Evolutionary conservation across 2,329 filamentous ascomycete genomes (phyloP), one percentile per base, ranked within the genome.

Genomic region (Apiospora sp.): DNA sequence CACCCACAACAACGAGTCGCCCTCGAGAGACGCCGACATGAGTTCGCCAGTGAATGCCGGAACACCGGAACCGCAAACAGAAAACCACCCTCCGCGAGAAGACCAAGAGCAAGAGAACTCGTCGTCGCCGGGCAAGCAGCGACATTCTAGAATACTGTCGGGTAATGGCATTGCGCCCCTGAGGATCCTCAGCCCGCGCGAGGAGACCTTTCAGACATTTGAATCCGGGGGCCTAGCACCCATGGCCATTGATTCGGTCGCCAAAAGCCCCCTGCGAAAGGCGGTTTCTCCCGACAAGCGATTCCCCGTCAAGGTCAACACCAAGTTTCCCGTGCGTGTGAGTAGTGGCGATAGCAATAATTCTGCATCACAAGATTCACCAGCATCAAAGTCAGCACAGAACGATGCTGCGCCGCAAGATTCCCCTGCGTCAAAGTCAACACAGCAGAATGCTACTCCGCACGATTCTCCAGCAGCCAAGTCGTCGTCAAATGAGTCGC

Each of bases 91-190:
- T 6, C 10, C 68, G 12, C 30, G 27, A 49, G 44, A 49, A 22
- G 67, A 69, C 12, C 72, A 88, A 30, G 67, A 69, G 44, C 72
- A 88, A 76, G 85, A 88, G 78, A 86, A 89, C 79, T 75, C 82
- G 49, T 85, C 85, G 58, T 84, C 86, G 14, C 82, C 82, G 68
- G 88, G 87, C 76, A 79, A 81, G 22, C 24, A 8, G 75, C 85
- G 87, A 68, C 85, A 87, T 73, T 89, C 88, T 30, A 86, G 89
- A 74, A 86, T 91, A 75, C 81, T 90, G 71, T 89, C 89, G 46
- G 88, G 89, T 72, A 86, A 82, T 72, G 88, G 88, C 76, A 85
- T 90, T 44, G 89, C 89, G 69, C 89, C 89, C 51, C 83, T 91
- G 48, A 89, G 88, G 82, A 88, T 91, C 68, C 82, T 91, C 48